Evolutionary conservation across 257 asterid species (phyloP).

Genomic region (Solanum sitiens): DNA sequence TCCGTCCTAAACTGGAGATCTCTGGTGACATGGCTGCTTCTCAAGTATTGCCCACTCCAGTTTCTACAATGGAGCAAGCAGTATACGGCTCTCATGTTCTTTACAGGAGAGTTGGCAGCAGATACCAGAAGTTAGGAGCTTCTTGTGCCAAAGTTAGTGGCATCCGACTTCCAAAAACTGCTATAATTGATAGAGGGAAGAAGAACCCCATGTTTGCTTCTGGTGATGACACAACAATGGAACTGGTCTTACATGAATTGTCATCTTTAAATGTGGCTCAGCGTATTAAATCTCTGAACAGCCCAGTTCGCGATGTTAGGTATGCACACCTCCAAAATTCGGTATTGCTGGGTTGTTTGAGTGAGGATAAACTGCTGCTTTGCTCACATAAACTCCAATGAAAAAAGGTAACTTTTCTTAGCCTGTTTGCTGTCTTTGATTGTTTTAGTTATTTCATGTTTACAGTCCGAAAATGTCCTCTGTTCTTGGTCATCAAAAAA

Average conservation of each 20-base stretch:
- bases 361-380: conserved; percentile 46
- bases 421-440: background rate
- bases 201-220: conserved; percentile 46
- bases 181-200: conserved; percentile 40
- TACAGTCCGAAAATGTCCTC: background rate
- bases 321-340: conserved; percentile 21
- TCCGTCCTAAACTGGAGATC: conserved; percentile 71
- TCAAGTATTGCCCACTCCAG: conserved; percentile 32
- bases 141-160: conserved; percentile 43
- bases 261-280: conserved; percentile 42
- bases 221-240: conserved; percentile 35
- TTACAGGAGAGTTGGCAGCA: conserved; percentile 37
- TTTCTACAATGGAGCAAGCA: conserved; percentile 25
- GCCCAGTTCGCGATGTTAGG: conserved; percentile 60
- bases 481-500: too few species aligned
- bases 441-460: background rate
- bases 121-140: conserved; percentile 42
- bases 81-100: conserved; percentile 52
- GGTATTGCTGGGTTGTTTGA: conserved; percentile 61
- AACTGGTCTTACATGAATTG: conserved; percentile 53
- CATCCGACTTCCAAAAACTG: conserved; percentile 64
- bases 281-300: conserved; percentile 24
- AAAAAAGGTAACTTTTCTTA: conserved; percentile 11
- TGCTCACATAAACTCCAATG: conserved; percentile 24
- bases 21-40: conserved; percentile 20